Conservation (phyloP, 1,284 basidiomycete genomes). For the Erythrobasidium hasegawianum region DNA sequence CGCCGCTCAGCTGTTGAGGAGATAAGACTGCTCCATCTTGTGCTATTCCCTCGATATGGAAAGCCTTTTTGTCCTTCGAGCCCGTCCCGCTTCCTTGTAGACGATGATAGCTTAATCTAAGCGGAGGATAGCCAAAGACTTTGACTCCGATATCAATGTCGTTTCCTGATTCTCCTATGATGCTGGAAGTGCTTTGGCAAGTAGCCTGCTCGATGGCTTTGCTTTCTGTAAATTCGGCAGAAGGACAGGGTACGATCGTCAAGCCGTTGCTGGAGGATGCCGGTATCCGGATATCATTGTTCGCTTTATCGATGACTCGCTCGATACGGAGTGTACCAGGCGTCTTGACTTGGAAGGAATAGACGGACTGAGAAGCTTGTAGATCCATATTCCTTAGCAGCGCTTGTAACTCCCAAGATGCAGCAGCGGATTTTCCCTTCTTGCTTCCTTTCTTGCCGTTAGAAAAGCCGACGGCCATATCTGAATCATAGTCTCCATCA, state of each 20-base stretch:
- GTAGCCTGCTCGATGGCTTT: background rate
- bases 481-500: conserved; percentile 18
- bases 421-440: conserved; percentile 47
- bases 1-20: conserved; percentile 11
- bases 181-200: background rate
- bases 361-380: conserved; percentile 66
- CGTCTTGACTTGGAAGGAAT: conserved; percentile 65
- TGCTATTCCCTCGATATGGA: conserved; percentile 30
- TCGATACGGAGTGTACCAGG: conserved; percentile 71
- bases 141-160: conserved; percentile 8
- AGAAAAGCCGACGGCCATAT: conserved; percentile 6
- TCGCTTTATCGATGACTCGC: conserved; percentile 65
- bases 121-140: conserved; percentile 31
- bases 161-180: background rate
- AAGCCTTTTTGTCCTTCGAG: background rate
- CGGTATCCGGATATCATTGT: conserved; percentile 59
- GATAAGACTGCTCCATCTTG: conserved; percentile 24
- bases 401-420: conserved; percentile 64
- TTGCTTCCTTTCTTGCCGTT: conserved; percentile 53
- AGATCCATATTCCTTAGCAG: conserved; percentile 68
- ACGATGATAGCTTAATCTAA: conserved; percentile 19
- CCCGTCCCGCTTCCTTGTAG: background rate
- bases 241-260: conserved; percentile 72
- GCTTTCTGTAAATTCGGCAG: conserved; percentile 58
- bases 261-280: background rate